Conservation (phyloP, 192 early-diverging fungal genomes). For the Rhizoclosmatium sp. region DNA sequence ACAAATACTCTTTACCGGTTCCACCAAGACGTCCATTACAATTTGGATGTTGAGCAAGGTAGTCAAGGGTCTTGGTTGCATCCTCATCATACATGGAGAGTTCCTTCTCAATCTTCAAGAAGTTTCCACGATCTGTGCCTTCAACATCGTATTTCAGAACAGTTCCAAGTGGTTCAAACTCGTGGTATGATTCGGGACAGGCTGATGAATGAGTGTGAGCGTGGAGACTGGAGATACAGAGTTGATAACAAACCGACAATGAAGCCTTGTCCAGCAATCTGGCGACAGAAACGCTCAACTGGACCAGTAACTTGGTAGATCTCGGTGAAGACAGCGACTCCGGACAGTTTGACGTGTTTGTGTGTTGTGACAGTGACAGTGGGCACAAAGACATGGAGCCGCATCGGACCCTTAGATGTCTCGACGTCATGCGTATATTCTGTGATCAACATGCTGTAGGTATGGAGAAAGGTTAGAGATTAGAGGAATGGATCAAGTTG, state of each 20-base stretch:
- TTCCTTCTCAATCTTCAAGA: conserved; percentile 64
- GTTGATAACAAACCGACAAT: conserved; percentile 40
- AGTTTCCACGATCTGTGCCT: conserved; percentile 68
- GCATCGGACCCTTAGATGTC: conserved; percentile 55
- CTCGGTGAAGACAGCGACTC: conserved; percentile 58
- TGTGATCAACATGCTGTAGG: conserved; percentile 56
- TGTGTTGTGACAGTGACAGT: conserved; percentile 57
- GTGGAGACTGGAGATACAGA: neutral
- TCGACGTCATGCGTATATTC: conserved; percentile 56
- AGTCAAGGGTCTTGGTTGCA: conserved; percentile 61
- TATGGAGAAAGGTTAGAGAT: too few species aligned
- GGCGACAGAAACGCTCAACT: conserved; percentile 67
- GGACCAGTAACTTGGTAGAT: conserved; percentile 75
- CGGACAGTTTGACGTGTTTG: conserved; percentile 61
- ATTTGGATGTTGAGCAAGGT: conserved; percentile 55
- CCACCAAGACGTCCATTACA: conserved; percentile 68
- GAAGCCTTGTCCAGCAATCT: conserved; percentile 55
- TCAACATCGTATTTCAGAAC: conserved; percentile 64
- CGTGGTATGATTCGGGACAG: conserved; percentile 69
- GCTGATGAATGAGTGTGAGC: conserved; percentile 60
- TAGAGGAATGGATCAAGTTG: too few species aligned
- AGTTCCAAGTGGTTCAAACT: conserved; percentile 62
- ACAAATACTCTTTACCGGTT: conserved; percentile 49
- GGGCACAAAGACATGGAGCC: conserved; percentile 62
- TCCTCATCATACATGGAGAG: conserved; percentile 68